phyloP scores from a whole-genome alignment of 345 rosid species.

The Alliaria petiolata region DNA sequence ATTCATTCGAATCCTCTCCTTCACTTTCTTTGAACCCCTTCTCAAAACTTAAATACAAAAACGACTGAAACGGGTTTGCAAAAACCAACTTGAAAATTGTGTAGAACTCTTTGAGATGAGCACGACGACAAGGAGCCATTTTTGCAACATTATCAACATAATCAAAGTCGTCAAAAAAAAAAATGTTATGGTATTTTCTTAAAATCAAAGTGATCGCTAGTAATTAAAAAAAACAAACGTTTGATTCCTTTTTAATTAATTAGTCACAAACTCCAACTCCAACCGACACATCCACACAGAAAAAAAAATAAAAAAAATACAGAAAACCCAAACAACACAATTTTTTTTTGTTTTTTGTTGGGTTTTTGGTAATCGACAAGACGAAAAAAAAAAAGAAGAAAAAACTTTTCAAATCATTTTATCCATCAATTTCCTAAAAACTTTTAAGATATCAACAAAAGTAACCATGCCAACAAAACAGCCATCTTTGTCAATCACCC shows the following conservation, averaged over 20 bases:
- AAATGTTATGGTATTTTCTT: too few relatives aligned
- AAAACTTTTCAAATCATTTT: slow-evolving; percentile 11
- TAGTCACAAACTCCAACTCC: background rate
- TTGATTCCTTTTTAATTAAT: background rate
- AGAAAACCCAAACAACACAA: slow-evolving; percentile 3
- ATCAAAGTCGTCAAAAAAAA: too few relatives aligned
- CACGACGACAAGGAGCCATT: too few relatives aligned
- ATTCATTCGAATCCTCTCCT: too few relatives aligned
- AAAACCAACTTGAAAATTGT: too few relatives aligned
- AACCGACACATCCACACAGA: background rate
- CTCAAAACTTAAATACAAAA: too few relatives aligned
- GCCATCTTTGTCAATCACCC: slow-evolving; percentile 79
- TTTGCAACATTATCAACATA: too few relatives aligned
- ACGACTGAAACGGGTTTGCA: too few relatives aligned
- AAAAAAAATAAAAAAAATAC: too few relatives aligned
- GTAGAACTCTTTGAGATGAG: too few relatives aligned
- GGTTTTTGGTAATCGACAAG: slow-evolving; percentile 3
- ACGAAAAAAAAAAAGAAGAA: background rate
- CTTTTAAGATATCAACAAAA: slow-evolving; percentile 56
- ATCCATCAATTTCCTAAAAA: slow-evolving; percentile 57
- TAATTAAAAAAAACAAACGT: background rate
- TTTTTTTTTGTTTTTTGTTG: background rate
- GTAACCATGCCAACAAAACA: slow-evolving; percentile 81
- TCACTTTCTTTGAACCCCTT: too few relatives aligned
- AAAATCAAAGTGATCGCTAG: too few relatives aligned